A percentile compares a stretch with the other conserved stretches of the same genome.
Conservation (phyloP, 768 basidiomycete genomes). For the Russula brevipes region DNA sequence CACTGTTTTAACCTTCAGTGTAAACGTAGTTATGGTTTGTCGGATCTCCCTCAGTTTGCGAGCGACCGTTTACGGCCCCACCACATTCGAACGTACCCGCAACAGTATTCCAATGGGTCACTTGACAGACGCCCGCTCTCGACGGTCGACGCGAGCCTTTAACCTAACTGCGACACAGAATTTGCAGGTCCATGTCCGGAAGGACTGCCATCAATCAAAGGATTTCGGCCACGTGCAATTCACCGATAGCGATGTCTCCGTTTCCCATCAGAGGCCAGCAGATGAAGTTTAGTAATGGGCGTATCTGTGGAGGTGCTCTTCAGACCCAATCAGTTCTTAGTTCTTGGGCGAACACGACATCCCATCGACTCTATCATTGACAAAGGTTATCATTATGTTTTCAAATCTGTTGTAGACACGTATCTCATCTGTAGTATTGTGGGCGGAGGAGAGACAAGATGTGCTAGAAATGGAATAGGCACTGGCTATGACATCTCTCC, state of each 20-base stretch:
- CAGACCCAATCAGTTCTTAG: neutral
- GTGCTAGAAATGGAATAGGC: no score
- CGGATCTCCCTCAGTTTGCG: conserved; percentile 25
- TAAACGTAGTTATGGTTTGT: conserved; percentile 23
- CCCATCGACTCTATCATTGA: no score
- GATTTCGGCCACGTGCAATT: neutral
- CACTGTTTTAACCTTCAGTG: neutral
- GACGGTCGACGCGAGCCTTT: neutral
- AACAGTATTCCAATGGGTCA: conserved; percentile 14
- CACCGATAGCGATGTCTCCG: neutral
- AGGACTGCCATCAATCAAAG: conserved; percentile 5
- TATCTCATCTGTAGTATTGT: no score
- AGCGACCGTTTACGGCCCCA: conserved; percentile 21
- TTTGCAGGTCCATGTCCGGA: conserved; percentile 12
- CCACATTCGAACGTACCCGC: conserved; percentile 8
- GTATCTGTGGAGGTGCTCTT: neutral
- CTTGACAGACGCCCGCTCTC: neutral
- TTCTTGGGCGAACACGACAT: neutral
- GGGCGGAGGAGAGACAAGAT: no score
- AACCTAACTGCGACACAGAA: neutral
- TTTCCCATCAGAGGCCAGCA: neutral
- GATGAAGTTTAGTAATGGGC: neutral
- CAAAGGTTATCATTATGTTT: no score
- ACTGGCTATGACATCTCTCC: no score
- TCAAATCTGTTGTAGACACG: no score